These are phyloP conservation scores for Filosporella fistucella DNA, from an alignment of 495 filamentous ascomycete genomes.

Conservation along the genomic window DNA sequence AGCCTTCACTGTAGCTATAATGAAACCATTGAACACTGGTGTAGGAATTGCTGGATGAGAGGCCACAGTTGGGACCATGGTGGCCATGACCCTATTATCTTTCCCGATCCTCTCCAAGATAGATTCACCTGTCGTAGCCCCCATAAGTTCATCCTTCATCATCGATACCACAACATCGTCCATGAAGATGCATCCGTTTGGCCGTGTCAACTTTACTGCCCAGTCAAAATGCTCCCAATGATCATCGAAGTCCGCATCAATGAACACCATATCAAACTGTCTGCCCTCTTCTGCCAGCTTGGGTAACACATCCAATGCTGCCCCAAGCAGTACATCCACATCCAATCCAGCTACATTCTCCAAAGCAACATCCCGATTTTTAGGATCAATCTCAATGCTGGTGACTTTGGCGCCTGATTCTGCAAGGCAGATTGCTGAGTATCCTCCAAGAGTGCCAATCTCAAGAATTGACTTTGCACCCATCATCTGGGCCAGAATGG, in stretches of 20 bases:
- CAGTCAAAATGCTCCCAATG: constrained; percentile 43
- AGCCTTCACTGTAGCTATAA: constrained; percentile 15
- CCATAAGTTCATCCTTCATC: constrained; percentile 21
- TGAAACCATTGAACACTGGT: constrained; percentile 43
- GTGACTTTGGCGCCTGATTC: constrained; percentile 36
- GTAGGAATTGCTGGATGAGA: constrained; percentile 19
- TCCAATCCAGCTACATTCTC: constrained; percentile 34
- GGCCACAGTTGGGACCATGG: constrained; percentile 38
- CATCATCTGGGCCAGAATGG: constrained; percentile 31
- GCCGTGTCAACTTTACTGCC: constrained; percentile 34
- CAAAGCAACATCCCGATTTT: constrained; percentile 35
- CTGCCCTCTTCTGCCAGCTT: constrained; percentile 33
- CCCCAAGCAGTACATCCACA: constrained; percentile 41
- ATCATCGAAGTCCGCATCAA: constrained; percentile 47
- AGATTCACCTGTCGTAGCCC: constrained; percentile 12
- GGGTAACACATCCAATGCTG: constrained; percentile 39
- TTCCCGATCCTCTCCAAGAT: constrained; percentile 39
- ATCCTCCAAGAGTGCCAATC: constrained; percentile 48
- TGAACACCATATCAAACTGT: constrained; percentile 45
- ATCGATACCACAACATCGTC: constrained; percentile 42
- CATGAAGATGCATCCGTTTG: constrained; percentile 35
- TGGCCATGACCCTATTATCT: constrained; percentile 36
- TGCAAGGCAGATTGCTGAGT: constrained; percentile 48
- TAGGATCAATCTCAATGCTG: constrained; percentile 37
- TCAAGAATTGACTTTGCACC: constrained; percentile 41